Evolutionary conservation across 2,329 filamentous ascomycete genomes (phyloP).

Genomic region (Monilinia laxa): DNA sequence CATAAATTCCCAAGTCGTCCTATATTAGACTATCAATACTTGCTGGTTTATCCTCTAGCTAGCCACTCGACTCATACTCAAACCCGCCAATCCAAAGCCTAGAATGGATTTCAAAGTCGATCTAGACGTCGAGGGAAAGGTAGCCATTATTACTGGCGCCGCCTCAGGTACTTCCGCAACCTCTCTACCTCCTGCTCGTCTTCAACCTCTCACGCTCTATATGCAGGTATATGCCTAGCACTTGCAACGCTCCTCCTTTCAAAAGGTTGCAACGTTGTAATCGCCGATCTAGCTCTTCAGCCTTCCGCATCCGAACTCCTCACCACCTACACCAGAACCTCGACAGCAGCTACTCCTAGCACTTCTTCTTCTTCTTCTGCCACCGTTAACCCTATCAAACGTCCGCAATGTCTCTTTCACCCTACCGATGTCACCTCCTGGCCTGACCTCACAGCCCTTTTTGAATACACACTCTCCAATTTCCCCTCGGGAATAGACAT

Average conservation of each 20-base stretch:
- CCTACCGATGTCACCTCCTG: constrained; percentile 47
- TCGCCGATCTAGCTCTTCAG: constrained; percentile 45
- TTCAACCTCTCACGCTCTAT: no score
- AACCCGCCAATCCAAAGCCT: neutral
- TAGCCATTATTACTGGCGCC: constrained; percentile 33
- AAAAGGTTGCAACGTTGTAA: constrained; percentile 46
- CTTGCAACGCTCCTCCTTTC: constrained; percentile 46
- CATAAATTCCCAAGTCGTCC: no score
- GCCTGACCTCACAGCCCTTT: constrained; percentile 42
- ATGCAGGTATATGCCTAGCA: constrained; percentile 43
- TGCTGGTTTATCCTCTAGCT: neutral
- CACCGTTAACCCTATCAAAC: neutral
- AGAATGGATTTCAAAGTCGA: neutral
- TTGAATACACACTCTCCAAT: constrained; percentile 39
- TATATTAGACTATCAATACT: neutral
- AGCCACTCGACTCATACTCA: neutral
- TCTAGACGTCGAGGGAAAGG: constrained; percentile 24
- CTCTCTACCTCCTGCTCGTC: no score
- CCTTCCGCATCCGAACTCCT: constrained; percentile 40
- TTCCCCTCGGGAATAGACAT: constrained; percentile 41
- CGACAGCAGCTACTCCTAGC: neutral
- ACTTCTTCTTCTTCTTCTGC: neutral
- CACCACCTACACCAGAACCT: neutral
- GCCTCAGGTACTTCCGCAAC: constrained; percentile 41
- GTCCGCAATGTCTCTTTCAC: constrained; percentile 16